phyloP scores from a whole-genome alignment of 208 protist species.

The Crithidia expoeki region DNA sequence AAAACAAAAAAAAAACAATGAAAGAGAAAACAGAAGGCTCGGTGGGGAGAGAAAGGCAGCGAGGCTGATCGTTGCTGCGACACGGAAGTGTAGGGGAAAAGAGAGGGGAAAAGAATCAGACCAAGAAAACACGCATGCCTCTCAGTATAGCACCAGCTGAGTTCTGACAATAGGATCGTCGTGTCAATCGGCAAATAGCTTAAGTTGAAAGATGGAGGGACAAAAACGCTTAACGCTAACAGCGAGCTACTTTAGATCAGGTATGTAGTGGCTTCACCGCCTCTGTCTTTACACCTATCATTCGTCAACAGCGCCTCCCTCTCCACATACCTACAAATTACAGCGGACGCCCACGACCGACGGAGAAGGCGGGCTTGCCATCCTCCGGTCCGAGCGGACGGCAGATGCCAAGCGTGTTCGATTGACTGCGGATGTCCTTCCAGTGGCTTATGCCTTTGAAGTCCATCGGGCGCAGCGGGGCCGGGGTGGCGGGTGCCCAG shows the following conservation, averaged over 20 bases:
- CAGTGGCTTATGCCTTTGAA: constrained; percentile 83
- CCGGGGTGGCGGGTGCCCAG: constrained; percentile 58
- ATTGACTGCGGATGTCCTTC: constrained; percentile 55
- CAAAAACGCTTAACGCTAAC: too few relatives aligned
- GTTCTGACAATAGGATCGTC: neutral
- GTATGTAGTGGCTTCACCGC: too few relatives aligned
- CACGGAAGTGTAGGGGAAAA: neutral
- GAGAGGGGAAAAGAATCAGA: neutral
- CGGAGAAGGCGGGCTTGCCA: constrained; percentile 53
- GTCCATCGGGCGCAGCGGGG: constrained; percentile 63
- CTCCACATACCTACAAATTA: constrained; percentile 5
- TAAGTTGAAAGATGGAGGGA: too few relatives aligned
- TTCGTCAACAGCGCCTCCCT: neutral
- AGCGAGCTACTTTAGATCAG: too few relatives aligned
- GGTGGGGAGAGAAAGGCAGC: neutral
- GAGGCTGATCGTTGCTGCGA: neutral
- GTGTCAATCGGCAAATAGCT: neutral
- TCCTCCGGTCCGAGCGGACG: constrained; percentile 65
- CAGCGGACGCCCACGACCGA: constrained; percentile 63
- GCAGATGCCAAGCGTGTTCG: constrained; percentile 48
- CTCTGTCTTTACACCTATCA: neutral
- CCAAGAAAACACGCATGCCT: neutral
- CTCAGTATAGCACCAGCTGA: too few relatives aligned
- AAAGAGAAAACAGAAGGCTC: neutral
- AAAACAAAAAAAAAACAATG: neutral